Base-by-base conservation (phyloP, 78 protist species). In the Dictyostelium firmibasis region DNA sequence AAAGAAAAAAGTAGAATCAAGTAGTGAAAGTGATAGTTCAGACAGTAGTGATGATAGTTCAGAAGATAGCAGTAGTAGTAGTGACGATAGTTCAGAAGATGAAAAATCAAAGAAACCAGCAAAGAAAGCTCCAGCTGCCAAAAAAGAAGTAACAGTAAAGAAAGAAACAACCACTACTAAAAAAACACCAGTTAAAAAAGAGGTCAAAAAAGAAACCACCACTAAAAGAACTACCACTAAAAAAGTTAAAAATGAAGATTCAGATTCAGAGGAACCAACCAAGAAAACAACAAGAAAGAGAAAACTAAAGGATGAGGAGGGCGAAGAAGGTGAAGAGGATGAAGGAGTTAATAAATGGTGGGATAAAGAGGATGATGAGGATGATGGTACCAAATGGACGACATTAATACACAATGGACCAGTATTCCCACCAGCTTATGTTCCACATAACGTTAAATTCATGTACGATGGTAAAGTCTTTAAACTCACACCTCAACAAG, bases 351-450 rank as follows among this genome's bases (percentile, higher is more conserved):
- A 47, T 41, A 67, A 85, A 53, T 74, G 86, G 36, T 81, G 93
- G 91, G 75, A 85, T 76, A 43, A 76, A n/a, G 95, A 83, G 33
- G 76, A 77, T 36, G 87, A 47, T 57, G 69, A 81, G 18, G 78
- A 43, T 9, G 41, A 77, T 62, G 84, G 36, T 6, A 35, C 53
- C 29, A 78, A 94, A 74, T 98, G 99, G 99, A 83, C 64, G 67
- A 97, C 99, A 16, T 94, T 99, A 20, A 84, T 89, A 35, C 99
- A 98, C 77, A 87, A 69, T 33, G 99, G 99, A 23, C 98, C 97
- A 18, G 31, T 98, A 14, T 98, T 99, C 82, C 97, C 99, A 25
- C 99, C 99, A 7, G 84, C 92, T 13, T 99, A 99, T 75, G 75
- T 27, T 1, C 99, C 99, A 35, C 98, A 98, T 38, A 96, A 96